Evolutionary conservation across 1,284 basidiomycete genomes (phyloP), one percentile per base, ranked within the genome.

Genomic region (Cystobasidium slooffiae): DNA sequence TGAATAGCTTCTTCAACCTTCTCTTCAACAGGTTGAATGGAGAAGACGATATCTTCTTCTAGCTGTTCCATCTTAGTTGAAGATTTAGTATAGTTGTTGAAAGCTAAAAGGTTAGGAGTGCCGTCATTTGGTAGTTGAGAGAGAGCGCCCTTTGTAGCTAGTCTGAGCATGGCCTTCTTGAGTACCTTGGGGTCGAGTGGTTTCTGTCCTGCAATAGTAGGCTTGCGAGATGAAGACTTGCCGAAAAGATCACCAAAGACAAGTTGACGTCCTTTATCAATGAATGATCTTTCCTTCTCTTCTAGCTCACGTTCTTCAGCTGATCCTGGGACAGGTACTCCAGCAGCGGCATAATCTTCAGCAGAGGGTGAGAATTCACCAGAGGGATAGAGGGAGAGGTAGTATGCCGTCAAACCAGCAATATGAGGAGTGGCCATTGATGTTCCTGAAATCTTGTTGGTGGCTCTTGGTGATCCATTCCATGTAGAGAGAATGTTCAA

Each of bases 391-490:
- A 84, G 82, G 20, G 91, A 93, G 74, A 96, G 87, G 76, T 93
- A 86, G 85, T 94, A 94, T 37, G 92, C 92, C 68, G 91, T 84
- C 55, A 93, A 83, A 78, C 92, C 92, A 67, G 89, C 89, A 55
- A 81, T 78, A 84, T 88, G 87, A 64, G 87, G 87, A 62, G 86
- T 85, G 61, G 87, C 83, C 81, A 82, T 83, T 70, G 82, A 83
- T 49, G 84, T 84, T 75, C 84, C 84, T n/a, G 82, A 91, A 78
- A 92, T 87, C 20, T 89, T 91, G 83, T 90, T 88, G 78, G 85
- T 85, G 66, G 88, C 86, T 16, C 79, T 81, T 65, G 80, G 82
- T 65, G 87, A 85, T 37, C 87, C 87, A 75, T 85, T 91, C 85
- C 88, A 93, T 75, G 90, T 92, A 46, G 91, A 81, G 24, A 82